Conservation (phyloP, 257 asterid genomes). For the Leptodermis oblonga region DNA sequence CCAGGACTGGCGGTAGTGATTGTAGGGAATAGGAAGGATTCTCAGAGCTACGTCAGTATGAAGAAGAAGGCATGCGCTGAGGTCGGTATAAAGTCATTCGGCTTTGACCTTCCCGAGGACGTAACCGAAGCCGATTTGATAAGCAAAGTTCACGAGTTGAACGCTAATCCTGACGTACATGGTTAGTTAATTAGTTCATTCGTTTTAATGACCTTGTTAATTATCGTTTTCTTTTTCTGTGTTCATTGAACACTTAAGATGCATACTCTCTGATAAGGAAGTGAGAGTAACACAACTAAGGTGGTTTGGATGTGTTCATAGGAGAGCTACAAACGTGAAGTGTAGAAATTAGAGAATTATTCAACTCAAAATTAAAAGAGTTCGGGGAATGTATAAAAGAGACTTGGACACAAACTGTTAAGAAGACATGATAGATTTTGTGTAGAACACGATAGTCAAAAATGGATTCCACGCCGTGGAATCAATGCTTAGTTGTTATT, state of each 20-base stretch:
- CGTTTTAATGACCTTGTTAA: background rate
- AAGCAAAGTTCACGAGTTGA: constrained; percentile 70
- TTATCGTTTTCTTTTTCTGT: background rate
- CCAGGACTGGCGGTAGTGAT: constrained; percentile 96
- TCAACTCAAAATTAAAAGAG: background rate
- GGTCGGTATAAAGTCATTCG: constrained; percentile 77
- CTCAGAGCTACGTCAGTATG: constrained; percentile 91
- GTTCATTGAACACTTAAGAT: background rate
- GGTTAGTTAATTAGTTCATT: constrained; percentile 37
- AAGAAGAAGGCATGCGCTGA: constrained; percentile 95
- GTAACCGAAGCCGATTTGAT: constrained; percentile 73
- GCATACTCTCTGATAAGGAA: background rate
- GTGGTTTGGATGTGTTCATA: no score
- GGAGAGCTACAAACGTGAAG: background rate
- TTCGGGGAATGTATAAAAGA: background rate
- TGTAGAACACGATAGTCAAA: background rate
- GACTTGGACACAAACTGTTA: background rate
- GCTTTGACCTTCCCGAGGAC: constrained; percentile 80
- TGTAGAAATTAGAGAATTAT: background rate
- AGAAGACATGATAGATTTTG: background rate
- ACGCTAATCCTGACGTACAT: constrained; percentile 82
- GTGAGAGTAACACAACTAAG: no score
- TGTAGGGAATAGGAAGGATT: constrained; percentile 86
- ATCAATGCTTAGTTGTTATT: background rate
- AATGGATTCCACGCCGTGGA: background rate